A percentile compares a stretch with the other conserved stretches of the same genome.
Evolutionary conservation across 306 rosid genomes (phyloP).

Genomic region (Styphnolobium japonicum): DNA sequence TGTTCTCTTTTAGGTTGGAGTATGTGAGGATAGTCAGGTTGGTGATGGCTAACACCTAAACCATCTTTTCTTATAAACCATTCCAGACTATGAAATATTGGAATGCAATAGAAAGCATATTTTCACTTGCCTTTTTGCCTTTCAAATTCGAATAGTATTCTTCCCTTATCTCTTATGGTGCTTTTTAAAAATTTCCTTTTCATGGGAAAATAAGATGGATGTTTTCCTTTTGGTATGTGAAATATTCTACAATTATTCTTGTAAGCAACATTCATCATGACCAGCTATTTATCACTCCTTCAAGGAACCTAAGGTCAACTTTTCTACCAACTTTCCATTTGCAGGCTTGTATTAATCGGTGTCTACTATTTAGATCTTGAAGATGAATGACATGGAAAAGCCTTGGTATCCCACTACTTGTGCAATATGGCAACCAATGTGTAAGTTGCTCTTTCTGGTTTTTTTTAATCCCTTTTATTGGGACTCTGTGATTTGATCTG

Average conservation of each 20-base stretch:
- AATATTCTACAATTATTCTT: neutral
- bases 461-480: neutral
- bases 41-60: neutral
- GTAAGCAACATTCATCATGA: neutral
- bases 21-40: neutral
- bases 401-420: slow-evolving; percentile 38
- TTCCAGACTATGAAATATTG: neutral
- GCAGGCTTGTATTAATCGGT: slow-evolving; percentile 76
- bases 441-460: slow-evolving; percentile 32
- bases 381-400: slow-evolving; percentile 49
- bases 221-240: neutral
- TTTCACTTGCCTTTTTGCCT: neutral
- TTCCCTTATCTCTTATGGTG: neutral
- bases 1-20: neutral
- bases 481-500: neutral
- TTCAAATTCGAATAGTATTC: neutral
- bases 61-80: neutral
- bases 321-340: slow-evolving; percentile 40
- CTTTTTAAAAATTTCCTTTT: neutral
- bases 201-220: neutral
- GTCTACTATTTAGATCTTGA: slow-evolving; percentile 58
- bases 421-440: slow-evolving; percentile 35
- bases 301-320: slow-evolving; percentile 16
- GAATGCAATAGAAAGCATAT: neutral
- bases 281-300: neutral